A percentile compares a stretch with the other conserved stretches of the same genome.
Conservation (phyloP, 306 rosid species). For the Vigna mungo region DNA sequence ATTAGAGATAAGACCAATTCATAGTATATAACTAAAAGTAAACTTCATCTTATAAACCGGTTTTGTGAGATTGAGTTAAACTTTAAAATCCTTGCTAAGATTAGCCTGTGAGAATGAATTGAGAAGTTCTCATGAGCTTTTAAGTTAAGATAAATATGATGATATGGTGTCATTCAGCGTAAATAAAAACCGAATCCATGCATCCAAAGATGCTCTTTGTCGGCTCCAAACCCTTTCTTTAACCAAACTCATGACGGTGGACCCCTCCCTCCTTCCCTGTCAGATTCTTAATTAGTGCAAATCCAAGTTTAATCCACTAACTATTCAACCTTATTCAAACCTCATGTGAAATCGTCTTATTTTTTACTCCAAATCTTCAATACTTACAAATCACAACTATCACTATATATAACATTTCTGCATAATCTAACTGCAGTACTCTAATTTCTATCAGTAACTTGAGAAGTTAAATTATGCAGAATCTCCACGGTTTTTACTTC, state of each 20-base stretch:
- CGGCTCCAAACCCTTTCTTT: slow-evolving; percentile 43
- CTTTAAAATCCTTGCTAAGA: no score
- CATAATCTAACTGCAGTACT: neutral
- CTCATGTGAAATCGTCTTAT: no score
- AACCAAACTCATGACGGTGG: slow-evolving; percentile 26
- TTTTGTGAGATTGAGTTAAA: no score
- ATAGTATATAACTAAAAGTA: no score
- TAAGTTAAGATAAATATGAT: neutral
- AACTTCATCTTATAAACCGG: no score
- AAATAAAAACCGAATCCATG: slow-evolving; percentile 43
- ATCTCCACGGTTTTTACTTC: neutral
- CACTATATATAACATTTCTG: neutral
- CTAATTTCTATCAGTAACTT: neutral
- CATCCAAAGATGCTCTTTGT: slow-evolving; percentile 86
- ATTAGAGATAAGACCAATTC: no score
- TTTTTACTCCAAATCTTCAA: no score
- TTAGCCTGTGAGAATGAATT: neutral
- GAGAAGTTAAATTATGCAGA: neutral
- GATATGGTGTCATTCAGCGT: neutral
- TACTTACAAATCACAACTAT: neutral
- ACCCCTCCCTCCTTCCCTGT: slow-evolving; percentile 20
- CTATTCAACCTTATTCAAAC: neutral
- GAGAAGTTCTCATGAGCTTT: no score
- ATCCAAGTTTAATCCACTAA: slow-evolving; percentile 18
- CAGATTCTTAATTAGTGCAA: slow-evolving; percentile 8